Evolutionary conservation across 225 moss, liverwort and hornwort genomes (phyloP), one percentile per base, ranked within the genome.

Genomic region (Physcomitrellopsis africana): DNA sequence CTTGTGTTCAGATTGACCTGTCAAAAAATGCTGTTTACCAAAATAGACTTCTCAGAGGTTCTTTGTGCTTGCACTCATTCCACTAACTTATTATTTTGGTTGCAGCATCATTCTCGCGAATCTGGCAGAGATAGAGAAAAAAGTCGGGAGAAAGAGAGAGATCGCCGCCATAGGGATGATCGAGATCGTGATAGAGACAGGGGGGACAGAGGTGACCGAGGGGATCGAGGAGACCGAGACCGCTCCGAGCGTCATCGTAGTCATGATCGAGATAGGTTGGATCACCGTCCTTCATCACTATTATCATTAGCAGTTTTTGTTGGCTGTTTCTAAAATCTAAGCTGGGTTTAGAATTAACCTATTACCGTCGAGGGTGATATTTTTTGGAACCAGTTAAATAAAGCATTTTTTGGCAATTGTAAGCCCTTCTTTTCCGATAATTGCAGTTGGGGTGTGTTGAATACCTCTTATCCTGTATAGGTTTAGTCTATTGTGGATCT

Each of bases 31-130:
- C 79, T 16, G 63, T 43, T 72, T 76, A 49, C 46, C 76, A 62
- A 78, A 78, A 62, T 73, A 41, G 7, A 74, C 63, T 74, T 65
- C 58, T 55, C 3, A 11, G 32, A 37, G 32, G 57, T 29, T 57
- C 37, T 69, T 56, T 68, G 11, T 37, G 62, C 13, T 37, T 66
- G 53, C 65, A 9, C 26, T 55, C 73, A 51, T 67, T 61, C 78
- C 44, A 75, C 67, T 73, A 45, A 79, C 44, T 78, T 18, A 37
- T 77, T 70, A 70, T 80, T 82, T 71, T 70, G 76, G 75, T 48
- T 82, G 89, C 92, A 99, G 95, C 92, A 89, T 67, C 81, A 77
- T 76, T 84, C 95, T 37, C 95, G 95, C n/a, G 99, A 99, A 27
- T 93, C 93, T 69, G 99, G 93, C 20, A 89, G 93, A 83, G 85